Evolutionary conservation across 192 early-diverging fungal species (phyloP).

Genomic region (Podila horticola): DNA sequence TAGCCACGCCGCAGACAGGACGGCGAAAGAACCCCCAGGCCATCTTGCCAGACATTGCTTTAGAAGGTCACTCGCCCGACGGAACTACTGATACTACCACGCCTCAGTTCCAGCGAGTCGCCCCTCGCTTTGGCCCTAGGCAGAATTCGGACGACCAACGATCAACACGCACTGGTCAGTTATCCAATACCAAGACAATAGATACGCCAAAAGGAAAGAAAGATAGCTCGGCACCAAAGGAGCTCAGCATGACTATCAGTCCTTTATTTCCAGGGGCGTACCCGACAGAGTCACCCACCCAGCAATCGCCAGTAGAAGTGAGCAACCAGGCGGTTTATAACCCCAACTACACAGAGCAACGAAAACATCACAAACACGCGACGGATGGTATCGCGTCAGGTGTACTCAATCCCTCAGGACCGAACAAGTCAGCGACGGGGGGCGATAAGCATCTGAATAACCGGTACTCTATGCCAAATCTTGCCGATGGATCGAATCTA

Average conservation of each 20-base stretch:
- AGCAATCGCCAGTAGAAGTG: neutral
- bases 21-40: slow-evolving; percentile 42
- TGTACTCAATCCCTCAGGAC: slow-evolving; percentile 15
- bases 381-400: neutral
- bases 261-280: slow-evolving; percentile 7
- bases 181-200: neutral
- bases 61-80: neutral
- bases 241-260: neutral
- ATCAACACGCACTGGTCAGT: neutral
- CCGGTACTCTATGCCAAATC: slow-evolving; percentile 39
- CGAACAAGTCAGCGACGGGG: neutral
- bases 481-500: neutral
- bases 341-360: slow-evolving; percentile 3
- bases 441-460: slow-evolving; percentile 11
- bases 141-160: neutral
- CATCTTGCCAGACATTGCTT: slow-evolving; percentile 25
- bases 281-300: neutral
- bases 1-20: neutral
- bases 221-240: neutral
- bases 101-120: neutral
- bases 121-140: neutral
- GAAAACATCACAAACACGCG: neutral
- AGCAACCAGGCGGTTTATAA: slow-evolving; percentile 15
- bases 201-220: neutral
- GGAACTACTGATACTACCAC: neutral